A percentile compares a stretch with the other conserved stretches of the same genome.
Evolutionary conservation across 2,329 filamentous ascomycete species (phyloP).

Genomic region (Ascochyta fabae): DNA sequence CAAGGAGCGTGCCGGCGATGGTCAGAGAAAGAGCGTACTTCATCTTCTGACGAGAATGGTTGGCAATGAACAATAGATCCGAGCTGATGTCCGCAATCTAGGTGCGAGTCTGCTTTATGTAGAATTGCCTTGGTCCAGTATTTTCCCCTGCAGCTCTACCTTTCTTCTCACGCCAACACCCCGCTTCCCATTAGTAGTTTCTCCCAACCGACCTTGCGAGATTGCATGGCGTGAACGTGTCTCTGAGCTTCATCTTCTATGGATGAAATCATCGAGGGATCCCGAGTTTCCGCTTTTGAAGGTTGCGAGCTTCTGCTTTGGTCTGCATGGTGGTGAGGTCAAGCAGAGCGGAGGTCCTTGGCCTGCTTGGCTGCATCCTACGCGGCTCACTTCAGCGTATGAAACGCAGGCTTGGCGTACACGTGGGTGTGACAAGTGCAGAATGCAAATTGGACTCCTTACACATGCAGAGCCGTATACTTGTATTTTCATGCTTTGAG

Average conservation of each 20-base stretch:
- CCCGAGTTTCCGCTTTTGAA: background rate
- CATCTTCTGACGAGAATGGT: constrained; percentile 3
- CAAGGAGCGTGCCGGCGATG: constrained; percentile 14
- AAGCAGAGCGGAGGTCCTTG: constrained; percentile 6
- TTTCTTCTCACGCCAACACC: constrained; percentile 1
- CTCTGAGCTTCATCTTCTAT: background rate
- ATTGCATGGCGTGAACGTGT: constrained; percentile 9
- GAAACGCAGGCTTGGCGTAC: background rate
- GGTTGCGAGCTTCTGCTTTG: constrained; percentile 13
- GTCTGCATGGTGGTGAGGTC: constrained; percentile 12
- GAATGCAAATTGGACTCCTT: background rate
- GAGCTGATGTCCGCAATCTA: background rate
- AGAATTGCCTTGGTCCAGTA: background rate
- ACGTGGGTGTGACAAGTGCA: constrained; percentile 6
- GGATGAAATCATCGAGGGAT: background rate
- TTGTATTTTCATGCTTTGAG: background rate
- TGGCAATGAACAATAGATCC: background rate
- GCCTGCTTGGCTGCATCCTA: constrained; percentile 17
- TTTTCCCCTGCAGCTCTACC: background rate
- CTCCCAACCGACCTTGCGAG: background rate
- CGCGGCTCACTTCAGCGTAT: constrained; percentile 13
- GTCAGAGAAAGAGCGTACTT: constrained; percentile 17
- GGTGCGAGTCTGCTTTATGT: background rate
- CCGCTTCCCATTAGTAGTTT: background rate
- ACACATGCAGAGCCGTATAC: background rate